Evolutionary conservation across 1,284 basidiomycete genomes (phyloP), one percentile per base, ranked within the genome.

Genomic region (Apiotrichum laibachii): DNA sequence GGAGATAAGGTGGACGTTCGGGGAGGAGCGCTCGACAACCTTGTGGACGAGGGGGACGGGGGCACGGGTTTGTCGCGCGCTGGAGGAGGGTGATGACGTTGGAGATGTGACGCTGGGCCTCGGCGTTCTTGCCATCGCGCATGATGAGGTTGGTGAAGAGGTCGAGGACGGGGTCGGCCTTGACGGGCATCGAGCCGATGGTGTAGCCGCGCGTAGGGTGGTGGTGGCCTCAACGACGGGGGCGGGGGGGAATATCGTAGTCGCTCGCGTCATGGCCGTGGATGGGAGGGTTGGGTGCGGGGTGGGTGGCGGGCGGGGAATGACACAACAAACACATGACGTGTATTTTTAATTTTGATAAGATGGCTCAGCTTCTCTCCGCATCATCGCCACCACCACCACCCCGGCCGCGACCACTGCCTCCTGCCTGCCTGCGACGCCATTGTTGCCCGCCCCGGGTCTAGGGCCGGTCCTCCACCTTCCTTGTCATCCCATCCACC

Each of bases 41-140:
- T 85, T 76, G 44, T 86, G 85, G 6, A 93, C 77, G 60, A 92
- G 84, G n/a, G 88, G 88, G 33, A 91, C 80, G 0, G 90, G 87
- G 16, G 86, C n/a, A 84, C 15, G 84, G 82, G 60, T 88, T 84
- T 10, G 89, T 92, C 61, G 88, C 81, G 11, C 85, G 82, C 75
- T 89, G 88, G 72, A 79, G 45, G 39, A 67, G 33, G 1, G 58
- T 50, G 26, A 93, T 83, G 60, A 85, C 86, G 35, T 82, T 79
- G 1, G 86, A 81, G 13, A 86, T 82, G 47, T 80, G 80, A 45
- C 81, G 82, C 3, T 84, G 77, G 0, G 90, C 89, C 47, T 82
- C 81, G 19, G 86, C 83, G 60, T 88, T 85, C 62, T 85, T 81
- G 22, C 91, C 91, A 72, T 88, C 77, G 48, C 76, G 77, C 80